phyloP scores from a whole-genome alignment of 345 rosid genomes.

The Litchi chinensis region DNA sequence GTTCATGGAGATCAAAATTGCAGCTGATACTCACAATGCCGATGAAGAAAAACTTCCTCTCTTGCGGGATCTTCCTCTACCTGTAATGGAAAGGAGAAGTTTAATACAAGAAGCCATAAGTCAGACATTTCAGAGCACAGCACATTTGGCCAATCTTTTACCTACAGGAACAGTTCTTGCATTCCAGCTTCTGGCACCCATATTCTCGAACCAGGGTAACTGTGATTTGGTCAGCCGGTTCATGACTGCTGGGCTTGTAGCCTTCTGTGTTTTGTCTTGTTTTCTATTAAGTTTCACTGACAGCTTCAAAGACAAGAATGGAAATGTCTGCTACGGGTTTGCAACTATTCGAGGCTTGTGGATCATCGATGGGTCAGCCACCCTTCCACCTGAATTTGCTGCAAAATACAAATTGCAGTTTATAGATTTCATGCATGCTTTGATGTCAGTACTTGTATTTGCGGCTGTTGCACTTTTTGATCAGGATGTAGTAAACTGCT shows the following conservation, averaged over 20 bases:
- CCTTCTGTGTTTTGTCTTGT: constrained; percentile 71
- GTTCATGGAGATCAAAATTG: constrained; percentile 53
- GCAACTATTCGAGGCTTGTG: constrained; percentile 73
- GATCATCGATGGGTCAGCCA: constrained; percentile 79
- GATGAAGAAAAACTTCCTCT: constrained; percentile 51
- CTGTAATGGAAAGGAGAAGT: constrained; percentile 45
- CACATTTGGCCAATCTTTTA: constrained; percentile 83
- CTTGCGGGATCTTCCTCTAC: constrained; percentile 34
- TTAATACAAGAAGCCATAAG: constrained; percentile 72
- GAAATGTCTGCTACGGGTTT: constrained; percentile 69
- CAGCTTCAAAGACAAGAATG: constrained; percentile 72
- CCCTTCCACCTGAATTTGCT: constrained; percentile 56
- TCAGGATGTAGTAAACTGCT: constrained; percentile 67
- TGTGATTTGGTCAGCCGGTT: constrained; percentile 60
- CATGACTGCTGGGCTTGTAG: constrained; percentile 59
- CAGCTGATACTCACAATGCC: constrained; percentile 13
- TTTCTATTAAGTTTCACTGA: constrained; percentile 79
- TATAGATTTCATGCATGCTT: constrained; percentile 77
- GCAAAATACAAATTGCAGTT: constrained; percentile 51
- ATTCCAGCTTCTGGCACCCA: constrained; percentile 80
- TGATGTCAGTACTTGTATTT: constrained; percentile 79
- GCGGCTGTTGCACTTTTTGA: constrained; percentile 77
- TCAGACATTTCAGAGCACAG: constrained; percentile 87
- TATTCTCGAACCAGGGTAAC: constrained; percentile 73
- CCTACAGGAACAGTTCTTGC: constrained; percentile 96